These are phyloP conservation scores for Boletus barrowsii DNA, from an alignment of 768 basidiomycete genomes.

Conservation along the genomic window DNA sequence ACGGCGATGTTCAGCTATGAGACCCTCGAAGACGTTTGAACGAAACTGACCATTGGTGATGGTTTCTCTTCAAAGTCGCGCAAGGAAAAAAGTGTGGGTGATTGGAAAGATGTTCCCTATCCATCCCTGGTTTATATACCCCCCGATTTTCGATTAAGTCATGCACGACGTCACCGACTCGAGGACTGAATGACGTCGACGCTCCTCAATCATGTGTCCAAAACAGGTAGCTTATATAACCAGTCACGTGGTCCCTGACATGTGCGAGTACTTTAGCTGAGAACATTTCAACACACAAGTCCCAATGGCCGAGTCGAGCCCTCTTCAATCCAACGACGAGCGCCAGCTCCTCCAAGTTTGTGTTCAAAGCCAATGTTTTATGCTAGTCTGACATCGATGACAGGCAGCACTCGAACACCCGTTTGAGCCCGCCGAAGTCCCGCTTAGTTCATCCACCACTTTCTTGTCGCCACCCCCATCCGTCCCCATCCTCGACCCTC, in stretches of 20 bases:
- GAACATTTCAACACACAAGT: not conserved
- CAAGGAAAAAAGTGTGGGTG: not conserved
- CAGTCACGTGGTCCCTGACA: slow-evolving; percentile 1
- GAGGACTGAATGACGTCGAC: slow-evolving; percentile 14
- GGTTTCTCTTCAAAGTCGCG: not conserved
- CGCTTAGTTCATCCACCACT: slow-evolving; percentile 9
- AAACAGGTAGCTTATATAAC: slow-evolving; percentile 6
- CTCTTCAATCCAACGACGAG: slow-evolving; percentile 22
- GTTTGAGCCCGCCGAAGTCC: slow-evolving; percentile 25
- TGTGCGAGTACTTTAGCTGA: no score
- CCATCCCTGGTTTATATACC: slow-evolving; percentile 12
- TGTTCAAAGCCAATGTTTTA: not conserved
- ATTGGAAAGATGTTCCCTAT: not conserved
- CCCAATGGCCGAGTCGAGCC: slow-evolving; percentile 27
- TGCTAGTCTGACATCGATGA: not conserved
- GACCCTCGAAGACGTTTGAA: not conserved
- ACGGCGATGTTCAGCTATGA: slow-evolving; percentile 1
- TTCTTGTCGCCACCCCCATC: not conserved
- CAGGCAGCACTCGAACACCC: slow-evolving; percentile 27
- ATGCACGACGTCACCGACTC: slow-evolving; percentile 16
- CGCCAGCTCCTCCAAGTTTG: slow-evolving; percentile 21
- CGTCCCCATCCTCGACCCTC: not conserved
- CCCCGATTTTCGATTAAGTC: slow-evolving; percentile 5
- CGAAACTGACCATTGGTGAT: slow-evolving; percentile 10
- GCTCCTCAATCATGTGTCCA: slow-evolving; percentile 7